Conservation (phyloP, 331 rosid species). For the Spiraea crenata region DNA sequence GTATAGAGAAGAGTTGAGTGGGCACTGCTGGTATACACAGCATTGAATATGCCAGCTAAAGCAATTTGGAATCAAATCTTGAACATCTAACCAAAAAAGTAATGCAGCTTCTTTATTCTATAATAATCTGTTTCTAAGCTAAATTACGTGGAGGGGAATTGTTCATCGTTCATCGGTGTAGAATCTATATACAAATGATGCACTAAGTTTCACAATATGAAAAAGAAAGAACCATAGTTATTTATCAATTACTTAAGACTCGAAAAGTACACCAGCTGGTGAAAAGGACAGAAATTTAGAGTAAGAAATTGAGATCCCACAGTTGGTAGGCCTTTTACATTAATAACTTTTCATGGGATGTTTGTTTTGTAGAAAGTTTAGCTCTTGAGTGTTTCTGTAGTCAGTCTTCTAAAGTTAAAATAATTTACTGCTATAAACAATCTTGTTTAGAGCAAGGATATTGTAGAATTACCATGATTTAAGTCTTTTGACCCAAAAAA, state of each 20-base stretch:
- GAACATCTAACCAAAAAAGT: neutral
- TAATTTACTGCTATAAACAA: neutral
- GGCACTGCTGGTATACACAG: neutral
- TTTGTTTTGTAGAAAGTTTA: neutral
- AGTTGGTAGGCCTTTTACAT: too few species aligned
- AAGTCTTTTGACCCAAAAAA: too few species aligned
- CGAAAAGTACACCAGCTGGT: neutral
- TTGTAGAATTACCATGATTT: neutral
- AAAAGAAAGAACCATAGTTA: neutral
- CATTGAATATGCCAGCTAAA: neutral
- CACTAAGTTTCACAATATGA: neutral
- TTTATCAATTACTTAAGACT: neutral
- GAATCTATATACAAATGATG: neutral
- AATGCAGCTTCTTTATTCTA: neutral
- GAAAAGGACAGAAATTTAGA: neutral
- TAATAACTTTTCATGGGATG: neutral
- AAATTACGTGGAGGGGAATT: too few species aligned
- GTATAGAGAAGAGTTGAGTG: neutral
- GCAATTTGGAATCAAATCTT: neutral
- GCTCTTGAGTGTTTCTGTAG: neutral
- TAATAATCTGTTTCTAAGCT: too few species aligned
- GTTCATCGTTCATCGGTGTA: too few species aligned
- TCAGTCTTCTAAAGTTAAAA: neutral
- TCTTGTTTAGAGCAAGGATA: neutral
- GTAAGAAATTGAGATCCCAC: neutral